Evolutionary conservation across 225 moss, liverwort and hornwort genomes (phyloP), one percentile per base, ranked within the genome.

Genomic region (Bryum argenteum): DNA sequence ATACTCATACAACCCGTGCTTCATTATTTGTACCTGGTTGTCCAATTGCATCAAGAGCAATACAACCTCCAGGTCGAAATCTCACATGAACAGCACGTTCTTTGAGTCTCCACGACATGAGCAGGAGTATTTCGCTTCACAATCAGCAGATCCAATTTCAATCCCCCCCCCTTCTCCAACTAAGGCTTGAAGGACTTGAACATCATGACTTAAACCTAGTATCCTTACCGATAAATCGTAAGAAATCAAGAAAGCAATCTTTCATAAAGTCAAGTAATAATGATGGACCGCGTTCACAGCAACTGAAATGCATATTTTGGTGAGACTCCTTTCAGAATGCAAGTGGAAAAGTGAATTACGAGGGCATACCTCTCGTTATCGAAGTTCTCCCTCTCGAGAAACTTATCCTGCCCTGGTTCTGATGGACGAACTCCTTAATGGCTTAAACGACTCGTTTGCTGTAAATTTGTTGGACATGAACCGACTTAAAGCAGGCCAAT

Each of bases 281-380:
- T 51, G 1, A 42, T 73, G 13, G 9, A 1, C 17, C 5, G 3
- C 26, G 3, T 58, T 17, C 14, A 2, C 2, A 19, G 12, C 39
- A 73, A 48, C 50, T 26, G 17, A 24, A 22, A 48, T 3, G 0
- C 3, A 61, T 44, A 0, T 54, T 10, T 72, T 72, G 39, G 14
- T 44, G 2, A 9, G n/a, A 62, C 0, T 0, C 0, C 0, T 0
- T 2, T 64, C 12, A 2, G 0, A 67, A 66, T 9, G 7, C 28
- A 60, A 2, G 0, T 24, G 0, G 3, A 54, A 63, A 23, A 52
- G 22, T 37, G 42, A 65, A 66, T 23, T 8, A 51, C 9, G 1
- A 21, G 21, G 15, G 20, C 2, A 44, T 17, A 60, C 53, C 17
- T 59, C 19, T 50, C 20, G n/a, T 65, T 26, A 1, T 22, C 14